Evolutionary conservation across 805 yeast genomes (phyloP).

Genomic region (Myxozyma udenii): DNA sequence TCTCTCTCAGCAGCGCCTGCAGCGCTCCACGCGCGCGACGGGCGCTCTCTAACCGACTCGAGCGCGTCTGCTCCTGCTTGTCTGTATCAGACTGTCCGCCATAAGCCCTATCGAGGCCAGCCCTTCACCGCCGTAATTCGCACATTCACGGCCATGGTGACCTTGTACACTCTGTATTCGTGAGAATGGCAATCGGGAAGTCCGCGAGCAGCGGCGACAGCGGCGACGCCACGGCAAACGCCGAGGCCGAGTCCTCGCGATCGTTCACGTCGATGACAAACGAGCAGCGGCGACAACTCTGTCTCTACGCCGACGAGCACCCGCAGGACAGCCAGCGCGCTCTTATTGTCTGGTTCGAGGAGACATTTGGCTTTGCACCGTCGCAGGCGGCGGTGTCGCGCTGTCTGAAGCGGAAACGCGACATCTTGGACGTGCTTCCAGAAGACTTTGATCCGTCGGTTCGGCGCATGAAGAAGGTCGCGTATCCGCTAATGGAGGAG

Average conservation of each 20-base stretch:
- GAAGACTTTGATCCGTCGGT: conserved; percentile 9
- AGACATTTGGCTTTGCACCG: conserved; percentile 17
- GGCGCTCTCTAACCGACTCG: too few species aligned
- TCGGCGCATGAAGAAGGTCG: conserved; percentile 23
- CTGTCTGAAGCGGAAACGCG: conserved; percentile 26
- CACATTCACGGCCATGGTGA: neutral
- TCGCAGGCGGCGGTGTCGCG: conserved; percentile 29
- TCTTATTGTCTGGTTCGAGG: conserved; percentile 23
- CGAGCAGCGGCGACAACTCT: conserved; percentile 27
- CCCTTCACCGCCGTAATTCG: neutral
- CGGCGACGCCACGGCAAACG: neutral
- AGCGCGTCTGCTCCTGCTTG: too few species aligned
- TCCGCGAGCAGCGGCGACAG: neutral
- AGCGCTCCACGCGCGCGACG: too few species aligned
- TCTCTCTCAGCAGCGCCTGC: too few species aligned
- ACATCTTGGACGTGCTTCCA: conserved; percentile 9
- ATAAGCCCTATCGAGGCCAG: neutral
- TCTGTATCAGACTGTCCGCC: too few species aligned
- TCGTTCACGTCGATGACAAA: conserved; percentile 20
- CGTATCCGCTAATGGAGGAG: conserved; percentile 28
- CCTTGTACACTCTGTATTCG: too few species aligned
- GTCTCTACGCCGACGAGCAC: conserved; percentile 21
- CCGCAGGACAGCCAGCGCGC: conserved; percentile 24
- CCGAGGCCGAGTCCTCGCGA: neutral
- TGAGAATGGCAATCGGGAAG: too few species aligned